Percentiles rank a stretch among this genome's conserved stretches.
Evolutionary conservation across 1,139 yeast genomes (phyloP).

Genomic region (Suhomyces wounanorum): DNA sequence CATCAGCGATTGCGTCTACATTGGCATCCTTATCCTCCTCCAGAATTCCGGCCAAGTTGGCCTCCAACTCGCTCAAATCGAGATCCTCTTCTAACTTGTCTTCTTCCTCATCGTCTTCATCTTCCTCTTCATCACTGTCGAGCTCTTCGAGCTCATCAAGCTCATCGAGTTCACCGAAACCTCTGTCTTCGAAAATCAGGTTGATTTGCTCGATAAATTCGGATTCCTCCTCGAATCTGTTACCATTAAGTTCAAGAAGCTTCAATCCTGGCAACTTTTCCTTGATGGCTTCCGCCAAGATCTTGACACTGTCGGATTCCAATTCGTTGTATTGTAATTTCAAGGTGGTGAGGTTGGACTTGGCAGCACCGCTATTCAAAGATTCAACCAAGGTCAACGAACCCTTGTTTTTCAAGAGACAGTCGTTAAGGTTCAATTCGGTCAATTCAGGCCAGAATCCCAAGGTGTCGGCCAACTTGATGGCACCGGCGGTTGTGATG

Average conservation of each 20-base stretch:
- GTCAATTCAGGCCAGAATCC: constrained; percentile 49
- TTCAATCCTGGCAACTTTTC: constrained; percentile 62
- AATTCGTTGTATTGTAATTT: constrained; percentile 90
- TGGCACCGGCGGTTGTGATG: constrained; percentile 75
- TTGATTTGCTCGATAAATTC: constrained; percentile 36
- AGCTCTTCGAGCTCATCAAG: constrained; percentile 92
- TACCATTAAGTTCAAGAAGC: constrained; percentile 84
- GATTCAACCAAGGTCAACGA: constrained; percentile 55
- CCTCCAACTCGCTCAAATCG: constrained; percentile 60
- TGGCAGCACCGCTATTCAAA: constrained; percentile 38
- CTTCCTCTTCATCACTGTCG: constrained; percentile 80
- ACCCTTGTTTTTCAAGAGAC: constrained; percentile 81
- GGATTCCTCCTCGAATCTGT: constrained; percentile 62
- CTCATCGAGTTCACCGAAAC: constrained; percentile 83
- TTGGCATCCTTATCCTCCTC: constrained; percentile 36
- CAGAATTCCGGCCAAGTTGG: constrained; percentile 45
- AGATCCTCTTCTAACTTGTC: constrained; percentile 53
- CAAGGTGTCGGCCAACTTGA: constrained; percentile 56
- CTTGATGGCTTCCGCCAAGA: constrained; percentile 55
- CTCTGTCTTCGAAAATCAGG: constrained; percentile 69
- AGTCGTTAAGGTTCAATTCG: constrained; percentile 87
- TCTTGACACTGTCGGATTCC: constrained; percentile 61
- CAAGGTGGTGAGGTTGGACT: constrained; percentile 52
- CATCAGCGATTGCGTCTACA: constrained; percentile 64
- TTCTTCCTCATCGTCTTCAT: constrained; percentile 53